Evolutionary conservation across 805 yeast genomes (phyloP), one percentile per base, ranked within the genome.

Genomic region (Candida coleopterorum): DNA sequence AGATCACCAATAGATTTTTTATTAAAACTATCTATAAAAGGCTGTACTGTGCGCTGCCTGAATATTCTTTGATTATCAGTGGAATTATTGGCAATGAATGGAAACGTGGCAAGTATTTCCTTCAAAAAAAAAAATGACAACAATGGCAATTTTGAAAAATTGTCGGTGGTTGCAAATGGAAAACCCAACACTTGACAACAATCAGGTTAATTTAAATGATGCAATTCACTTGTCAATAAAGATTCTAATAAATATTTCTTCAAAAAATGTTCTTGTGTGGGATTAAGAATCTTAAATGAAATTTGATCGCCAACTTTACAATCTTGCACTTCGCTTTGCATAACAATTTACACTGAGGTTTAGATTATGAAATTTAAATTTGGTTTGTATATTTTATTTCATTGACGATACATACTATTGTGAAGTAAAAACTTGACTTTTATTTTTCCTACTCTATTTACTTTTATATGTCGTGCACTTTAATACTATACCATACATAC

Each of bases 201-300:
- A 14, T 74, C 62, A 22, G 78, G 75, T 41, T 78, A 76, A 42
- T 79, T 73, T 27, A 88, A 58, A 16, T 55, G 56, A 20, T 65
- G 73, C 28, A 87, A 64, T 55, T 90, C 98, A 4, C 68, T 52
- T 9, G 71, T 68, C 22, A 88, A 60, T 50, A 84, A 75, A 9
- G 72, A 64, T 43, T 75, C 72, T 18, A 90, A 62, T 12, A 90
- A 68, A 58, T 85, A 89, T 49, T 94, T 78, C 58, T 90, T 90
- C 37, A 93, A 70, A 56, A 83, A 85, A 52, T 90, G 97, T 58
- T 87, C 95, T 55, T 89, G 86, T 0, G 74, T 67, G 3, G 89
- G 76, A 5, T 29, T 27, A 12, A 34, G 37, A 18, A 16, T 15
- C 15, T 20, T 34, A 11, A 32, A 25, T n/a, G n/a, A n/a, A n/a